These are phyloP conservation scores for Apiospora rasikravindrae DNA, from an alignment of 2,329 filamentous ascomycete genomes.

Conservation along the genomic window DNA sequence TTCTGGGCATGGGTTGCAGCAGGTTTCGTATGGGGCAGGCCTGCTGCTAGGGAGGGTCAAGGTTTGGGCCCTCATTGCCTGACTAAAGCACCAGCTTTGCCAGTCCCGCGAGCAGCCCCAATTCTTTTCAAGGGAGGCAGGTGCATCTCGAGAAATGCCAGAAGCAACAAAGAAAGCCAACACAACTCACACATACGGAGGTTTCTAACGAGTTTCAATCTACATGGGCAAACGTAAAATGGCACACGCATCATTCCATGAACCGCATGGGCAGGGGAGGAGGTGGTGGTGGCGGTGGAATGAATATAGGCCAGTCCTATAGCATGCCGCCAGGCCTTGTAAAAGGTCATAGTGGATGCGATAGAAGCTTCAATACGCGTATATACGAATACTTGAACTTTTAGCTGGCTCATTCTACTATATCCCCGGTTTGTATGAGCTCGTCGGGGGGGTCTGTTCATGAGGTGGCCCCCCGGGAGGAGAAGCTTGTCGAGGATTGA, in stretches of 20 bases:
- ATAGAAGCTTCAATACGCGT: not conserved
- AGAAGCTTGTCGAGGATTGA: conserved; percentile 30
- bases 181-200: not conserved
- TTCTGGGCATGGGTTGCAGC: not conserved
- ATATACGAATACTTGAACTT: not conserved
- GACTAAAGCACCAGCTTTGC: conserved; percentile 3
- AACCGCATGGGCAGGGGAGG: not conserved
- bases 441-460: not conserved
- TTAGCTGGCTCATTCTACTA: not conserved
- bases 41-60: conserved; percentile 14
- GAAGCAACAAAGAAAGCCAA: not conserved
- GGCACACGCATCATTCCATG: not conserved
- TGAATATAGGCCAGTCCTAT: not conserved
- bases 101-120: not conserved
- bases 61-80: conserved; percentile 14
- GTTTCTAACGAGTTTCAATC: not conserved
- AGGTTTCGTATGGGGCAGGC: conserved; percentile 8
- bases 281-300: not conserved
- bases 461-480: conserved; percentile 20
- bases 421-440: too few relatives aligned
- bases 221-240: not conserved
- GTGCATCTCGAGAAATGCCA: not conserved
- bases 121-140: conserved; percentile 14
- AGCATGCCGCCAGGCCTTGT: not conserved
- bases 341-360: not conserved